phyloP scores from a whole-genome alignment of 108 stramenopile genomes.

The Fistulifera pelliculosa region DNA sequence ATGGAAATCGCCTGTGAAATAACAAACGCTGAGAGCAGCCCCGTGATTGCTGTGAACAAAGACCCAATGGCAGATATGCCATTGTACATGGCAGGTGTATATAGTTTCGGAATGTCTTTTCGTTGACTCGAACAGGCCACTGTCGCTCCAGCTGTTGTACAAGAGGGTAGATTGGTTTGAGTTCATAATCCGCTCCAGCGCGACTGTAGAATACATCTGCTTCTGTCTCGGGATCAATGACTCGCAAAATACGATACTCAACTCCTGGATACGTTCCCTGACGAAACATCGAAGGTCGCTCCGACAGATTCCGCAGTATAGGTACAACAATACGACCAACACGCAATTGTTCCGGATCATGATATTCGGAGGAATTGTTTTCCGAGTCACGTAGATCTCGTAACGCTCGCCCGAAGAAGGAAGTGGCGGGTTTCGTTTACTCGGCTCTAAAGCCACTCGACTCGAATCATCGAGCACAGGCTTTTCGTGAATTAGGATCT shows the following conservation, averaged over 20 bases:
- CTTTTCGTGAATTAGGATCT: slow-evolving; percentile 15
- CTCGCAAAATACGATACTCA: slow-evolving; percentile 40
- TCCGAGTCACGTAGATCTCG: slow-evolving; percentile 5
- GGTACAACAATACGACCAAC: slow-evolving; percentile 43
- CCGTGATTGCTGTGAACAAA: slow-evolving; percentile 37
- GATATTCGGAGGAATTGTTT: background rate
- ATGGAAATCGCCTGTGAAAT: slow-evolving; percentile 42
- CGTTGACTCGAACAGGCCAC: slow-evolving; percentile 50
- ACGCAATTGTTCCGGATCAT: slow-evolving; percentile 15
- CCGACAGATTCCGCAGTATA: slow-evolving; percentile 14
- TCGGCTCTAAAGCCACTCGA: background rate
- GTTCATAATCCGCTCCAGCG: slow-evolving; percentile 36
- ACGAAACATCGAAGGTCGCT: slow-evolving; percentile 37
- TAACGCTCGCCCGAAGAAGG: background rate
- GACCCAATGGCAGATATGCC: slow-evolving; percentile 34
- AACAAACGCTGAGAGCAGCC: slow-evolving; percentile 29
- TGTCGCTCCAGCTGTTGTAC: slow-evolving; percentile 46
- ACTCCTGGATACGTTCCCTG: slow-evolving; percentile 44
- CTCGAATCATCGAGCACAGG: background rate
- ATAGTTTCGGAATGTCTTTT: slow-evolving; percentile 42
- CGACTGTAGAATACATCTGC: slow-evolving; percentile 24
- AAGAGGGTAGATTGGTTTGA: slow-evolving; percentile 56
- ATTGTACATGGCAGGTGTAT: slow-evolving; percentile 55
- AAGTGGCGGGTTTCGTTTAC: background rate
- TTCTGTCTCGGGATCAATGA: slow-evolving; percentile 12